Percentiles rank a stretch among this genome's conserved stretches.
Conservation (phyloP, 2,329 filamentous ascomycete species). For the Moelleriella libera region DNA sequence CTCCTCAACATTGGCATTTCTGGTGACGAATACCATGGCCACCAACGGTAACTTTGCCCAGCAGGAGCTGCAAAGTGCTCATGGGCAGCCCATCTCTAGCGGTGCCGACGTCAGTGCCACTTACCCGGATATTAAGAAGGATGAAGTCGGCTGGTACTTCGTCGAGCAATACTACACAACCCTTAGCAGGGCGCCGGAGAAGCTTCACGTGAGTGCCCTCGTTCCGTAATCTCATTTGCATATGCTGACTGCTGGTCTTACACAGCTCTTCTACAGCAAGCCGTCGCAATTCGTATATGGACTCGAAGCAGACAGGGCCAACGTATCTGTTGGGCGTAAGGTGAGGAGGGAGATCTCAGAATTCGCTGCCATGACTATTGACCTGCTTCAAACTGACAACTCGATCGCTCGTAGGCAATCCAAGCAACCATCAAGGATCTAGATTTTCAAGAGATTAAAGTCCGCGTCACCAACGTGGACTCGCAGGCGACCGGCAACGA, state of each 20-base stretch:
- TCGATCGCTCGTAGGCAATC: conserved; percentile 51
- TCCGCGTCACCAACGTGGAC: conserved; percentile 95
- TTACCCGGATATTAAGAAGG: conserved; percentile 50
- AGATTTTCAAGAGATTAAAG: conserved; percentile 95
- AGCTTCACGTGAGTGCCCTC: conserved; percentile 55
- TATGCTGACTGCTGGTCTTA: background rate
- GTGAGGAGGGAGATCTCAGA: conserved; percentile 27
- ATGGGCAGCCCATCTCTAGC: conserved; percentile 22
- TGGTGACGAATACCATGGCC: conserved; percentile 27
- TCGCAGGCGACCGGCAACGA: conserved; percentile 73
- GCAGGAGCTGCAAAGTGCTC: conserved; percentile 26
- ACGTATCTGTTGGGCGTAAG: conserved; percentile 75
- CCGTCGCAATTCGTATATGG: conserved; percentile 91
- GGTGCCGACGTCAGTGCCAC: conserved; percentile 19
- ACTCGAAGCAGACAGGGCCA: conserved; percentile 75
- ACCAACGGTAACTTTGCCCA: conserved; percentile 40
- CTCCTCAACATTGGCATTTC: background rate
- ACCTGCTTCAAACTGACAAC: conserved; percentile 5
- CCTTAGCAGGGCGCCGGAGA: conserved; percentile 84
- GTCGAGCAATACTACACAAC: conserved; percentile 99
- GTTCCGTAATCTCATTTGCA: background rate
- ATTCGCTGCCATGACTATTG: background rate
- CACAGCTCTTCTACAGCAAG: conserved; percentile 84
- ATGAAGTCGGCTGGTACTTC: conserved; percentile 98
- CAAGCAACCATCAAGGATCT: conserved; percentile 87